A percentile compares a stretch with the other conserved stretches of the same genome.
Conservation (phyloP, 1,284 basidiomycete species). For the Schizopora paradoxa region DNA sequence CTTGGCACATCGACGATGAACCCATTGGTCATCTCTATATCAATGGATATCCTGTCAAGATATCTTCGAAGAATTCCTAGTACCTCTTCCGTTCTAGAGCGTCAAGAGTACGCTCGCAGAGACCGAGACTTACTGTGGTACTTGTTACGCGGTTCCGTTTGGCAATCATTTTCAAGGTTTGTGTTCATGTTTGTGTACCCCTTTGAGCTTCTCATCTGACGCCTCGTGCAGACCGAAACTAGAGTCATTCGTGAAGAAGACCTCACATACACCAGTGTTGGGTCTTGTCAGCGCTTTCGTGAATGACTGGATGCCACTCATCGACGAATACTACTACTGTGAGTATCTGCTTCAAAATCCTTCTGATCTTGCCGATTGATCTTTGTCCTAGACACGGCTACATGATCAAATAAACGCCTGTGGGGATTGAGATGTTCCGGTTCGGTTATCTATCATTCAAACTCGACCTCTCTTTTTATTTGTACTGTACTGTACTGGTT, state of each 20-base stretch:
- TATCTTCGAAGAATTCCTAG: slow-evolving; percentile 61
- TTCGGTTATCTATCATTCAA: neutral
- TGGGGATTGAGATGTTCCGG: neutral
- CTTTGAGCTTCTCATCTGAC: slow-evolving; percentile 9
- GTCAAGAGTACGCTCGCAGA: slow-evolving; percentile 75
- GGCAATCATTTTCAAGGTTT: slow-evolving; percentile 80
- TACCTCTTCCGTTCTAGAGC: slow-evolving; percentile 58
- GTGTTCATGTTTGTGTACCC: slow-evolving; percentile 22
- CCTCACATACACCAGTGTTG: slow-evolving; percentile 65
- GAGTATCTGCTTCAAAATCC: slow-evolving; percentile 30
- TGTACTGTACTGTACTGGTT: too few relatives aligned
- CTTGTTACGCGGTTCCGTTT: slow-evolving; percentile 83
- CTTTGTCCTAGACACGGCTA: slow-evolving; percentile 33
- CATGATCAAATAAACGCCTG: slow-evolving; percentile 23
- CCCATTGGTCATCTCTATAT: slow-evolving; percentile 52
- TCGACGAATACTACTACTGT: slow-evolving; percentile 97
- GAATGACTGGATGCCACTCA: slow-evolving; percentile 88
- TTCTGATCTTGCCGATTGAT: slow-evolving; percentile 3
- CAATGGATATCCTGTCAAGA: slow-evolving; percentile 60
- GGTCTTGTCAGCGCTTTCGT: slow-evolving; percentile 73
- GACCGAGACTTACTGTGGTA: slow-evolving; percentile 84
- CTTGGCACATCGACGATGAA: slow-evolving; percentile 35
- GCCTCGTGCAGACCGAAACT: slow-evolving; percentile 61
- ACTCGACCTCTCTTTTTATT: slow-evolving; percentile 1
- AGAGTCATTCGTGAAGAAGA: slow-evolving; percentile 52